Evolutionary conservation across 73 alveolate species (phyloP), one percentile per base, ranked within the genome.

Genomic region (Paramecium sexaurelia): DNA sequence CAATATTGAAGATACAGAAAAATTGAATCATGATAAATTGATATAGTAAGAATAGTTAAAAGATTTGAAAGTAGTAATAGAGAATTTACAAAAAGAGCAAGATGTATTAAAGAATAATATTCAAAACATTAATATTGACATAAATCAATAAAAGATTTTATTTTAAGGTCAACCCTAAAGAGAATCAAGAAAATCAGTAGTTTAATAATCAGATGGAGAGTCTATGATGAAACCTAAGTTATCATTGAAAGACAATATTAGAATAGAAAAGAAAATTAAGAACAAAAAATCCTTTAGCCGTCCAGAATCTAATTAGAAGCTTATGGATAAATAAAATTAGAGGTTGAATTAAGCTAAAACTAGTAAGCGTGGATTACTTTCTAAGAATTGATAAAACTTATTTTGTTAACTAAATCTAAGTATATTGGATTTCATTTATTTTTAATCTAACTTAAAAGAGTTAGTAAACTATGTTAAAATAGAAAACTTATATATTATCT

Each of bases 21-120:
- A 27, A 40, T 24, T 7, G 24, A 5, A 19, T 24, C 39, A 61
- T 61, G 43, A 29, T 61, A 61, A 61, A n/a, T n/a, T n/a, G 33
- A 51, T 51, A 13, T 41, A 26, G 7, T 15, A 78, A 43, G 9
- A 78, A 78, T 22, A 78, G 32, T 29, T 78, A 78, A 39, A 9
- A 2, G 90, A 78, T 7, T 78, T 78, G 27, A 78, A 78, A 43
- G 7, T 7, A 20, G 29, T 40, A 5, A 41, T 78, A 15, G 90
- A 78, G 1, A 78, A 45, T 45, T 6, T 78, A 45, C 22, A 41
- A 78, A 41, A 78, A 43, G 90, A 78, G n/a, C 17, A 78, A 78
- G 90, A 78, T 8, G 40, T 22, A 2, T 22, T 41, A 41, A 78
- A 78, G 22, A 26, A 13, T 24, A 29, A 43, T 24, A 27, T 78